Conservation (phyloP, 1,284 basidiomycete genomes). For the Cryptococcus neoformans region DNA sequence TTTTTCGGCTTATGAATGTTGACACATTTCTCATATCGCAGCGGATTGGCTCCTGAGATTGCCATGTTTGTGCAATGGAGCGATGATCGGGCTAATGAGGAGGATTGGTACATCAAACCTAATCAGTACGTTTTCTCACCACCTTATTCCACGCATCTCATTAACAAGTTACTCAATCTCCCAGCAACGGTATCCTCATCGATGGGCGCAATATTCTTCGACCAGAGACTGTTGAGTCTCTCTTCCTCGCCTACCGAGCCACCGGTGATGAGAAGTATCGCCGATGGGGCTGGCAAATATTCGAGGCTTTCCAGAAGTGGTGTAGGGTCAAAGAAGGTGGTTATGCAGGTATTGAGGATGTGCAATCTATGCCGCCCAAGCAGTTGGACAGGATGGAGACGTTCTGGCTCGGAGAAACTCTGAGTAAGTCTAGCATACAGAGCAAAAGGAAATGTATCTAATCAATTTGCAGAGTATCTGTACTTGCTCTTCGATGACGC, state of each 20-base stretch:
- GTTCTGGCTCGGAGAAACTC: slow-evolving; percentile 87
- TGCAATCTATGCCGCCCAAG: slow-evolving; percentile 63
- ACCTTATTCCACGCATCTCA: not conserved
- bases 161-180: not conserved
- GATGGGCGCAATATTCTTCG: slow-evolving; percentile 79
- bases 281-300: slow-evolving; percentile 83
- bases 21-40: slow-evolving; percentile 33
- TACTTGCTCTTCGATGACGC: slow-evolving; percentile 83
- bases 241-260: slow-evolving; percentile 80
- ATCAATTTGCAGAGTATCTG: slow-evolving; percentile 64
- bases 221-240: slow-evolving; percentile 76
- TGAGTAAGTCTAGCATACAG: slow-evolving; percentile 54
- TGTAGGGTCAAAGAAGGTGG: slow-evolving; percentile 70
- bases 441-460: not conserved
- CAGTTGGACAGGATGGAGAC: slow-evolving; percentile 93
- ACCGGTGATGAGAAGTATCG: slow-evolving; percentile 82
- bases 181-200: not conserved
- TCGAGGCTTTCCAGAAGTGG: slow-evolving; percentile 82
- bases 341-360: slow-evolving; percentile 80
- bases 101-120: slow-evolving; percentile 83
- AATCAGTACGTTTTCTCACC: slow-evolving; percentile 15
- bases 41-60: slow-evolving; percentile 79
- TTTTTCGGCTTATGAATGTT: not conserved
- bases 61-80: slow-evolving; percentile 64
- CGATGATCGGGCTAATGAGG: slow-evolving; percentile 48